Percentiles rank a stretch among this genome's conserved stretches.
Conservation (phyloP, 1,284 basidiomycete species). For the Rhodotorula sp. region DNA sequence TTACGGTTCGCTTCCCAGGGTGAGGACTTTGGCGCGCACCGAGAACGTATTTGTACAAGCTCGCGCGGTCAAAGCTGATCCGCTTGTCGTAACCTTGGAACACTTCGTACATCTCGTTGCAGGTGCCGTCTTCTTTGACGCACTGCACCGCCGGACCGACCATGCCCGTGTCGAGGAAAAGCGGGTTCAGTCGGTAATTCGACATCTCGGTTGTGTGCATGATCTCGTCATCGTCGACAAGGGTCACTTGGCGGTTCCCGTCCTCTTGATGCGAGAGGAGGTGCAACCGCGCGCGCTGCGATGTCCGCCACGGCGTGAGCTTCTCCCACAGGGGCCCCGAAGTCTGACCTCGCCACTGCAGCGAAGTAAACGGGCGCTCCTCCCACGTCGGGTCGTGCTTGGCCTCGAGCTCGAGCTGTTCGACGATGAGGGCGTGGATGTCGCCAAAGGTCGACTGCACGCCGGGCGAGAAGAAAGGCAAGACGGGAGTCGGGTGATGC, state of each 20-base stretch:
- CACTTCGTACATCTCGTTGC: conserved; percentile 39
- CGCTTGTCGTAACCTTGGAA: conserved; percentile 43
- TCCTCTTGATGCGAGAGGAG: conserved; percentile 37
- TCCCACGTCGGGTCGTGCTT: conserved; percentile 41
- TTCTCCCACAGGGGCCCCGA: conserved; percentile 41
- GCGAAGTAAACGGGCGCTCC: conserved; percentile 37
- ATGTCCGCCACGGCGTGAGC: conserved; percentile 37
- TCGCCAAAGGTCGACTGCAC: conserved; percentile 42
- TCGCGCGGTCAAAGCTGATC: conserved; percentile 39
- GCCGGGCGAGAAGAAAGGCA: conserved; percentile 44
- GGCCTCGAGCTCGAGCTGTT: conserved; percentile 42
- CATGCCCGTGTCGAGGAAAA: conserved; percentile 44
- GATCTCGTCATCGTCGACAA: conserved; percentile 37
- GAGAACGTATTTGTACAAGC: conserved; percentile 42
- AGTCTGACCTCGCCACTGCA: conserved; percentile 43
- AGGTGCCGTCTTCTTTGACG: conserved; percentile 42
- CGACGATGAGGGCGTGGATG: conserved; percentile 43
- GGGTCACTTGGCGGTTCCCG: conserved; percentile 33
- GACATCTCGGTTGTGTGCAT: conserved; percentile 31
- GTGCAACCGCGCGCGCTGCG: conserved; percentile 40
- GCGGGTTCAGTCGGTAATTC: conserved; percentile 40
- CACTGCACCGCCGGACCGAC: conserved; percentile 45
- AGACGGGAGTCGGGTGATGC: conserved; percentile 42
- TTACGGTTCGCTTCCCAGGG: too few species aligned
- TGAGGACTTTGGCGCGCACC: conserved; percentile 14